phyloP scores from a whole-genome alignment of 1,139 yeast genomes.

The Debaryomycetaceae sp. region DNA sequence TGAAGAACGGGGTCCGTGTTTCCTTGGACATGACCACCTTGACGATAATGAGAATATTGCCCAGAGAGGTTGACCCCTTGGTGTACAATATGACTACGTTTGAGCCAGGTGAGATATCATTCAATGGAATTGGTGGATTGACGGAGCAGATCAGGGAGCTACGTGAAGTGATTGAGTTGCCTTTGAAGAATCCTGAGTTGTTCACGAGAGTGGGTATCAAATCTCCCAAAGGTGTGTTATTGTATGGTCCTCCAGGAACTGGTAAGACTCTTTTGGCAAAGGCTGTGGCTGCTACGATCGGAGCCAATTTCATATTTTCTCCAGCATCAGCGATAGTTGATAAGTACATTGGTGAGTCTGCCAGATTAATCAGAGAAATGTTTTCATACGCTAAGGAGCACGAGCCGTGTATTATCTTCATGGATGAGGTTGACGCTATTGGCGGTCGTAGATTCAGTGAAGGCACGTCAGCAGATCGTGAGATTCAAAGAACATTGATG shows the following conservation, averaged over 20 bases:
- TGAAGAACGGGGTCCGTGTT: constrained; percentile 93
- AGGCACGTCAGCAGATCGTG: constrained; percentile 99
- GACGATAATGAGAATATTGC: constrained; percentile 95
- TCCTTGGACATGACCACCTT: constrained; percentile 97
- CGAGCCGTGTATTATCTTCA: constrained; percentile 96
- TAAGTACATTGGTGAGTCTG: constrained; percentile 97
- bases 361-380: constrained; percentile 96
- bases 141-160: constrained; percentile 94
- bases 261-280: constrained; percentile 95
- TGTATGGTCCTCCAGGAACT: constrained; percentile 99
- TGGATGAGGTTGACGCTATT: constrained; percentile 99
- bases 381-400: constrained; percentile 97
- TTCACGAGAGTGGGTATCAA: constrained; percentile 95
- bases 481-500: constrained; percentile 97
- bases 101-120: constrained; percentile 94
- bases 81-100: constrained; percentile 98
- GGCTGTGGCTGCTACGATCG: constrained; percentile 98
- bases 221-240: constrained; percentile 95
- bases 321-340: constrained; percentile 99
- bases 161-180: constrained; percentile 96
- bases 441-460: constrained; percentile 98
- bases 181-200: constrained; percentile 94
- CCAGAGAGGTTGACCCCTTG: constrained; percentile 97
- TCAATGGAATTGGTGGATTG: constrained; percentile 95
- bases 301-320: constrained; percentile 95